Evolutionary conservation across 768 basidiomycete genomes (phyloP).

Genomic region (Boletellus sp.): DNA sequence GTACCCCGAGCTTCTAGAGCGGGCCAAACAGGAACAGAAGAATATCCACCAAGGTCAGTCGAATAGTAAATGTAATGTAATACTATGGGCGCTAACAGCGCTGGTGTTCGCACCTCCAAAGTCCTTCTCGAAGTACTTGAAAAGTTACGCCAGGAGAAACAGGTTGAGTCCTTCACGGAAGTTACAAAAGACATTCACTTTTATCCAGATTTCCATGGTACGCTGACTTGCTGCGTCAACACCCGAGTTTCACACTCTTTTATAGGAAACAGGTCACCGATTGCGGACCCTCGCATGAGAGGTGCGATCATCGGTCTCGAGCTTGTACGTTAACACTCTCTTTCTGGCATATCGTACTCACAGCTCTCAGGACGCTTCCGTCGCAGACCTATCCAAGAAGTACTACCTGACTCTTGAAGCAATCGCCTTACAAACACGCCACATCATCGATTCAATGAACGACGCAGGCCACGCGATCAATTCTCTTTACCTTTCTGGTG

Average conservation of each 20-base stretch:
- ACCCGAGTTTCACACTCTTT: not conserved
- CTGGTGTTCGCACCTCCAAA: conserved; percentile 20
- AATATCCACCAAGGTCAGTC: conserved; percentile 53
- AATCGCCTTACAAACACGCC: conserved; percentile 90
- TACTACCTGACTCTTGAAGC: conserved; percentile 91
- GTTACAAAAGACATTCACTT: conserved; percentile 88
- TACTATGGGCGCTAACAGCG: not conserved
- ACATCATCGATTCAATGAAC: conserved; percentile 92
- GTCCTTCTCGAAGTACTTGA: conserved; percentile 76
- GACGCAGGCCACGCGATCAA: conserved; percentile 76
- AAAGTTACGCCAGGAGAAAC: conserved; percentile 52
- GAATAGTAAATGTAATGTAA: not conserved
- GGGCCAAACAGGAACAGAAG: conserved; percentile 55
- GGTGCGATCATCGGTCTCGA: conserved; percentile 87
- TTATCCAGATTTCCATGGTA: conserved; percentile 94
- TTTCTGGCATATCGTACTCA: not conserved
- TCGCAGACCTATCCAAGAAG: conserved; percentile 82
- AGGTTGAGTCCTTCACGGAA: conserved; percentile 66
- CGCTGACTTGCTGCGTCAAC: not conserved
- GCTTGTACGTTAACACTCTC: conserved; percentile 44
- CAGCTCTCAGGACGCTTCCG: conserved; percentile 52
- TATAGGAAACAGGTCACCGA: conserved; percentile 90
- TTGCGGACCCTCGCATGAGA: conserved; percentile 93
- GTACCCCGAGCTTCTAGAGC: conserved; percentile 62
- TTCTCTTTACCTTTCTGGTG: conserved; percentile 88